These are phyloP conservation scores for Lactifluus rugatus DNA, from an alignment of 768 basidiomycete species.

Conservation along the genomic window DNA sequence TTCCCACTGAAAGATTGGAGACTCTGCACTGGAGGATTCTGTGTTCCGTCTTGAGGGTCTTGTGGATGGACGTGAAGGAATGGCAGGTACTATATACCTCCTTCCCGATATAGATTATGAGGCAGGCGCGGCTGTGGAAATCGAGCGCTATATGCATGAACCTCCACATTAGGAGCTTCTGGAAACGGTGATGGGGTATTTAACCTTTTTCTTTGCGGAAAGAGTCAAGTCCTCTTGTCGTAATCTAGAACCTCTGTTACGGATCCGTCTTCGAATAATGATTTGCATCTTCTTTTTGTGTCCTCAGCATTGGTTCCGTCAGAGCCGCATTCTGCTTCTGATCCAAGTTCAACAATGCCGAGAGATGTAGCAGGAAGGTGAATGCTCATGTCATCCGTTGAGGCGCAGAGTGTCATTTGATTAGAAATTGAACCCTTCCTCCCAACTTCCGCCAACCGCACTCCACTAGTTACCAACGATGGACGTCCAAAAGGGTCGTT, in stretches of 20 bases:
- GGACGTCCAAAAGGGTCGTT: too few species aligned
- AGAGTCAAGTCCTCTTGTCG: too few species aligned
- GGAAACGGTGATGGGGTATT: background rate
- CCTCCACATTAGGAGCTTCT: conserved; percentile 2
- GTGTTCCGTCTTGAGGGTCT: too few species aligned
- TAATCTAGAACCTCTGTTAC: conserved; percentile 47
- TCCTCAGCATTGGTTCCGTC: too few species aligned
- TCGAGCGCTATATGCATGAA: conserved; percentile 51
- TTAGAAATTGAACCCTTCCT: too few species aligned
- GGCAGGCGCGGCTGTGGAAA: conserved; percentile 64
- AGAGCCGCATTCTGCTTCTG: too few species aligned
- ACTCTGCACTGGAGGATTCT: too few species aligned
- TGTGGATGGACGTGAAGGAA: too few species aligned
- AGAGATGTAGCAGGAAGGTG: conserved; percentile 10
- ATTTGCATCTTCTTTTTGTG: conserved; percentile 39
- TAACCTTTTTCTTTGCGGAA: conserved; percentile 44
- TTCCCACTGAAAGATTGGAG: conserved; percentile 50
- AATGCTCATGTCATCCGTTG: background rate
- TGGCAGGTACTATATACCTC: conserved; percentile 45
- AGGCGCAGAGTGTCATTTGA: too few species aligned
- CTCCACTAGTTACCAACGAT: too few species aligned
- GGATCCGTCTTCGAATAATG: conserved; percentile 64
- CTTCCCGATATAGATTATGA: conserved; percentile 83
- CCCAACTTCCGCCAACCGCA: background rate
- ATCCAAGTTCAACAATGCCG: background rate